Evolutionary conservation across 768 basidiomycete genomes (phyloP).

Genomic region (Lactarius hatsudake): DNA sequence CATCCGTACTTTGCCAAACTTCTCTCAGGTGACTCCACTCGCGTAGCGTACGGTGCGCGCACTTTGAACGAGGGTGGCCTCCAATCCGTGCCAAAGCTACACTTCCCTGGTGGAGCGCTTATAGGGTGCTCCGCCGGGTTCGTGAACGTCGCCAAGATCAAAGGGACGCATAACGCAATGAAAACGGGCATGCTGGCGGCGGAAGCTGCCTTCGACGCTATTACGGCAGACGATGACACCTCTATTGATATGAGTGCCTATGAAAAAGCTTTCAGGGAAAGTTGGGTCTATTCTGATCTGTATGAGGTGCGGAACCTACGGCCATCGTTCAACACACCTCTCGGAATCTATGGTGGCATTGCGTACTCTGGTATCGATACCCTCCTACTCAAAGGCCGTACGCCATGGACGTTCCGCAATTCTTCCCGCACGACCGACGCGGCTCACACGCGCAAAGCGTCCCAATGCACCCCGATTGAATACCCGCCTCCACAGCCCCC

Average conservation of each 20-base stretch:
- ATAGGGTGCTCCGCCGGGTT: conserved; percentile 96
- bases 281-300: conserved; percentile 86
- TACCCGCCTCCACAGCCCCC: conserved; percentile 89
- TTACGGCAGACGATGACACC: conserved; percentile 37
- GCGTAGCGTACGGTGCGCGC: conserved; percentile 89
- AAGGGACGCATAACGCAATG: conserved; percentile 99
- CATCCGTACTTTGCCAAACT: conserved; percentile 89
- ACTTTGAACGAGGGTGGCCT: conserved; percentile 91
- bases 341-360: conserved; percentile 87
- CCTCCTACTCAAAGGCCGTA: conserved; percentile 76
- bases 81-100: conserved; percentile 80
- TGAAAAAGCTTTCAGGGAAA: conserved; percentile 61
- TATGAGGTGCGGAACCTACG: conserved; percentile 89
- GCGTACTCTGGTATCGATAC: conserved; percentile 87
- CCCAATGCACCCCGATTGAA: conserved; percentile 66
- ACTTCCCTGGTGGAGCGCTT: conserved; percentile 92
- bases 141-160: conserved; percentile 96
- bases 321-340: conserved; percentile 76
- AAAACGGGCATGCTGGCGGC: conserved; percentile 98
- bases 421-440: conserved; percentile 53
- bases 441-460: conserved; percentile 65
- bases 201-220: conserved; percentile 72
- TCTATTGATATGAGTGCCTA: conserved; percentile 70
- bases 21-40: conserved; percentile 64
- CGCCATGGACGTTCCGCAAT: conserved; percentile 91